These are phyloP conservation scores for Fonsecaea multimorphosa DNA, from an alignment of 2,329 filamentous ascomycete species.

Conservation along the genomic window DNA sequence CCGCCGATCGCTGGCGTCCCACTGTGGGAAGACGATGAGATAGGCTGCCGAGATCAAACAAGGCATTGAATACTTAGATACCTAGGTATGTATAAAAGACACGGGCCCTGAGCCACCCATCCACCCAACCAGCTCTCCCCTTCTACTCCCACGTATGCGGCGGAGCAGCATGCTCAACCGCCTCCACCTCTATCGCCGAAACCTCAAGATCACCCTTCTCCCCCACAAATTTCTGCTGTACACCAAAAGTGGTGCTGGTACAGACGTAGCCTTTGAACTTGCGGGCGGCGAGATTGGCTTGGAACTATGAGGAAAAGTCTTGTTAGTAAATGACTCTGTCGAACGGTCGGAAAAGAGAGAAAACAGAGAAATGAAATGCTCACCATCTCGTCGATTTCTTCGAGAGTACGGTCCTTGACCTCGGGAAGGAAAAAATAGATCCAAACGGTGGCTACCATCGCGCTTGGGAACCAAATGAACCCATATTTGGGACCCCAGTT, in stretches of 20 bases:
- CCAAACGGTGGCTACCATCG: slow-evolving; percentile 17
- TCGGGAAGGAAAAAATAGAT: slow-evolving; percentile 26
- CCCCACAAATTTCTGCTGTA: neutral
- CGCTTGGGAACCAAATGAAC: slow-evolving; percentile 35
- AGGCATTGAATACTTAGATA: no score
- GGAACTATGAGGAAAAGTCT: slow-evolving; percentile 21
- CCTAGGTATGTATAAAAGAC: no score
- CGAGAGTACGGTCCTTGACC: slow-evolving; percentile 42
- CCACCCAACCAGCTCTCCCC: neutral
- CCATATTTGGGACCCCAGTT: slow-evolving; percentile 53
- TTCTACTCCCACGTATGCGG: slow-evolving; percentile 14
- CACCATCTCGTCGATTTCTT: slow-evolving; percentile 43
- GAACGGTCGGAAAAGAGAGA: neutral
- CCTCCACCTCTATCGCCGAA: slow-evolving; percentile 6
- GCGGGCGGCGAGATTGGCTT: slow-evolving; percentile 36
- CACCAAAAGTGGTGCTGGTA: neutral
- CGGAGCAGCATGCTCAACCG: slow-evolving; percentile 1
- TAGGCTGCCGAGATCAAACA: no score
- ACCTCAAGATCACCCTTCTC: slow-evolving; percentile 13
- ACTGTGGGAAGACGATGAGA: no score
- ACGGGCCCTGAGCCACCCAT: no score
- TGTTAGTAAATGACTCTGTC: neutral
- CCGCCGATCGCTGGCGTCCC: no score
- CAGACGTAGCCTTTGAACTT: slow-evolving; percentile 41
- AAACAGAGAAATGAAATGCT: neutral